phyloP scores from a whole-genome alignment of 495 filamentous ascomycete genomes.

The Cercophora scortea region DNA sequence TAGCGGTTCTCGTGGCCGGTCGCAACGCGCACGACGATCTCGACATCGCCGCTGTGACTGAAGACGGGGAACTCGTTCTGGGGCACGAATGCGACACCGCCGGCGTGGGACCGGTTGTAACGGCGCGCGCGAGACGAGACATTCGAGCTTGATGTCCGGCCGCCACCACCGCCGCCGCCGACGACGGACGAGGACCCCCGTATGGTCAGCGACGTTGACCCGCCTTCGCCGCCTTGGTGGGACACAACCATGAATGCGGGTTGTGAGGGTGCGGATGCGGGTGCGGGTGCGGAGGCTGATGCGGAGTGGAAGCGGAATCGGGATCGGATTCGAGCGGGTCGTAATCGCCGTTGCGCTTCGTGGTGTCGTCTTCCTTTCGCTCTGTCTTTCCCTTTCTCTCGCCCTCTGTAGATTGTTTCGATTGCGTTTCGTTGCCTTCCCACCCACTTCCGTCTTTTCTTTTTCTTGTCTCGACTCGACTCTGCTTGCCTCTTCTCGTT shows the following conservation, averaged over 20 bases:
- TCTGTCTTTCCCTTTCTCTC: too few species aligned
- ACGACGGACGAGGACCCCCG: constrained; percentile 51
- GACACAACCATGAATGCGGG: constrained; percentile 58
- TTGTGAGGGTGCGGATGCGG: background rate
- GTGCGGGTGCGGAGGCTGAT: background rate
- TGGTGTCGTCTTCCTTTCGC: too few species aligned
- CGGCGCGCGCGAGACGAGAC: constrained; percentile 56
- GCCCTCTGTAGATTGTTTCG: too few species aligned
- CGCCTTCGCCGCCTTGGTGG: constrained; percentile 49
- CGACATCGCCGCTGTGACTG: constrained; percentile 81
- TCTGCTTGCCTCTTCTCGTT: too few species aligned
- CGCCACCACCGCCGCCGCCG: constrained; percentile 25
- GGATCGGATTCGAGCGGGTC: too few species aligned
- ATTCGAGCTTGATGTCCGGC: constrained; percentile 46
- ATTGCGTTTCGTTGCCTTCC: too few species aligned
- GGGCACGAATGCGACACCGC: constrained; percentile 59
- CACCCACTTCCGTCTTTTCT: too few species aligned
- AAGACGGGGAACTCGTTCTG: constrained; percentile 92
- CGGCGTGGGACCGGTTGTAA: constrained; percentile 73
- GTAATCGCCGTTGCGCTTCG: too few species aligned
- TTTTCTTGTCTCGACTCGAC: too few species aligned
- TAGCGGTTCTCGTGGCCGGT: constrained; percentile 72
- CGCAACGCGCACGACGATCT: constrained; percentile 64
- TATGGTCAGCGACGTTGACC: constrained; percentile 42
- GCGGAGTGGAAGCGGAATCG: too few species aligned